phyloP scores from a whole-genome alignment of 805 yeast genomes.

The Nakazawaea wickerhamii region DNA sequence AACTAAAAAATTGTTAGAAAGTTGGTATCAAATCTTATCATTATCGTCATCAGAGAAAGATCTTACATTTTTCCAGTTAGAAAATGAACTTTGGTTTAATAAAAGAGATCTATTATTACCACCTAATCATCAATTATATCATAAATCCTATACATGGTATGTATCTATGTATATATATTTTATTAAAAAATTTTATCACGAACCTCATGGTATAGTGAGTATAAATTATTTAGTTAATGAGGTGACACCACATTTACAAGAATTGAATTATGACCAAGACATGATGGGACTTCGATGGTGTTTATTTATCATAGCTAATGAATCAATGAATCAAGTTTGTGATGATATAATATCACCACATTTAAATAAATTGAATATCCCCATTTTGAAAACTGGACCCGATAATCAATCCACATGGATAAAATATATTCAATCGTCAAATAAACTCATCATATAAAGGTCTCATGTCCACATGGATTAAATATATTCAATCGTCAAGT shows the following conservation, averaged over 20 bases:
- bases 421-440: conserved; percentile 1
- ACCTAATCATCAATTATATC: neutral
- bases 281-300: conserved; percentile 9
- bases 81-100: conserved; percentile 9
- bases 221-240: conserved; percentile 8
- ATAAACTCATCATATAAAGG: conserved; percentile 1
- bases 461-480: conserved; percentile 2
- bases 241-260: conserved; percentile 5
- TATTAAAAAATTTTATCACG: conserved; percentile 8
- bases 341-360: neutral
- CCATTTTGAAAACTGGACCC: neutral
- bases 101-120: conserved; percentile 2
- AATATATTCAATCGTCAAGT: neutral
- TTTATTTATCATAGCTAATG: conserved; percentile 1
- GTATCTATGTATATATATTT: conserved; percentile 10
- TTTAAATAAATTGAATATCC: neutral
- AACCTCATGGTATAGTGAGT: conserved; percentile 1
- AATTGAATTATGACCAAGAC: neutral
- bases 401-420: conserved; percentile 1
- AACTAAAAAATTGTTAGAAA: neutral
- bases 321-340: neutral
- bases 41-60: neutral
- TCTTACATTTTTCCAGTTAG: conserved; percentile 7
- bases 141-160: conserved; percentile 10
- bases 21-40: conserved; percentile 8